Base-by-base conservation (phyloP, 768 basidiomycete genomes). In the Hemileccinum rubropunctum region DNA sequence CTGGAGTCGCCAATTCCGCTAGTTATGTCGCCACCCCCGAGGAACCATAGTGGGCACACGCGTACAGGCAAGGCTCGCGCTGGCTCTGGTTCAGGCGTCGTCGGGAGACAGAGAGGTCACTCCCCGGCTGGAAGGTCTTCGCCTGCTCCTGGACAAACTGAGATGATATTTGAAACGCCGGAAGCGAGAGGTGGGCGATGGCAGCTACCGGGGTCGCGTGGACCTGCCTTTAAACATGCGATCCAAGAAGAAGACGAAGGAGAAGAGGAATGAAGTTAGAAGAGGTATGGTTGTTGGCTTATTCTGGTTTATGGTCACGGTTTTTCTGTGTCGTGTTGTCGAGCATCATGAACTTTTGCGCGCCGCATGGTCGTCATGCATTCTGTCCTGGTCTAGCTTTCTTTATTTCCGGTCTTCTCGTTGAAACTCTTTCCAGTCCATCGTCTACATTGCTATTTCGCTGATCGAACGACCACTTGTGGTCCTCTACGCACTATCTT, bases 191-290 rank as follows among this genome's bases (percentile, higher is more conserved):
- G 77, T 0, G 79, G 81, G 27, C 74, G 89, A 57, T 73, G 89
- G 53, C 86, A 88, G 62, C 71, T 92, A 12, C 88, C 90, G 21
- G 65, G 74, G 42, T 74, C 69, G n/a, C 78, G 88, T 21, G 88
- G 87, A 1, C 82, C 80, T 43, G 83, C 88, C 9, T 88, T 88
- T 58, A 71, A 62, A 58, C 80, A 84, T 54, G 69, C 86, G 5
- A 91, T 90, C 48, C 86, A 90, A 64, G 90, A 91, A 63, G 90
- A 91, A 62, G 90, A 92, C 57, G 90, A 91, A 65, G 90, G 76
- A 18, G 90, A 91, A 66, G 90, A 90, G 59, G 83, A 88, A 58
- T 70, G 45, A 66, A 15, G 11, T 35, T 35, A 47, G 50, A 42
- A 36, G 45, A 53, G 42, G 39, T 54, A 40, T 45, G 45, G 7